Evolutionary conservation across 2,329 filamentous ascomycete genomes (phyloP).

Genomic region (Colletotrichum spaethianum): DNA sequence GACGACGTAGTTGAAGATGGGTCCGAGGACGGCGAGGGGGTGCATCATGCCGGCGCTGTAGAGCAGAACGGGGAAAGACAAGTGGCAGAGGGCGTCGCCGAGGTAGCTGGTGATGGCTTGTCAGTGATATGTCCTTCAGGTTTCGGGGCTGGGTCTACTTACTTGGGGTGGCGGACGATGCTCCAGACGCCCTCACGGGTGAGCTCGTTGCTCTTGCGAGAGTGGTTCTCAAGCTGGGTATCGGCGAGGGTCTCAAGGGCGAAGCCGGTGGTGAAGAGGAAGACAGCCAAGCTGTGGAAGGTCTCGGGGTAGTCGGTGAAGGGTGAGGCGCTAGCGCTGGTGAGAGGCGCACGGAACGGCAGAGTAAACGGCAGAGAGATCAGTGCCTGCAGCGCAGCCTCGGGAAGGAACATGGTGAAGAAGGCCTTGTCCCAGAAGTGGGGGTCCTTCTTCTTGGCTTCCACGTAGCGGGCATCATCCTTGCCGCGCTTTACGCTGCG

Average conservation of each 20-base stretch:
- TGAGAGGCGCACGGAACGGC: slow-evolving; percentile 62
- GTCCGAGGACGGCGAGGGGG: slow-evolving; percentile 68
- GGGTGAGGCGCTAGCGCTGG: slow-evolving; percentile 23
- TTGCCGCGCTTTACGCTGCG: slow-evolving; percentile 64
- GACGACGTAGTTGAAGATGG: slow-evolving; percentile 71
- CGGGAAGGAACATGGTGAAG: slow-evolving; percentile 68
- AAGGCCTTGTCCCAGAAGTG: slow-evolving; percentile 72
- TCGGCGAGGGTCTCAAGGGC: slow-evolving; percentile 71
- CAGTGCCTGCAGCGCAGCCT: slow-evolving; percentile 69
- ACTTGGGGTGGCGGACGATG: slow-evolving; percentile 74
- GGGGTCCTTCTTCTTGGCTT: slow-evolving; percentile 59
- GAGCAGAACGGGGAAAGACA: slow-evolving; percentile 71
- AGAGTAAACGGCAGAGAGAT: slow-evolving; percentile 71
- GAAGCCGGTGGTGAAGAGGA: slow-evolving; percentile 69
- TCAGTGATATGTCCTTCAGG: background rate
- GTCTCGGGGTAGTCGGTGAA: slow-evolving; percentile 41
- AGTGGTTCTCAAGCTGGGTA: slow-evolving; percentile 66
- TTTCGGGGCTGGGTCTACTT: slow-evolving; percentile 46
- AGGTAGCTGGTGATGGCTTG: slow-evolving; percentile 60
- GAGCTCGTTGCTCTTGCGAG: slow-evolving; percentile 51
- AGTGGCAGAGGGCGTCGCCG: slow-evolving; percentile 71
- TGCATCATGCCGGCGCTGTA: slow-evolving; percentile 69
- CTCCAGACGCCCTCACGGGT: slow-evolving; percentile 72
- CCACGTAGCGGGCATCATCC: slow-evolving; percentile 70
- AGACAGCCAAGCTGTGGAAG: slow-evolving; percentile 62